phyloP scores from a whole-genome alignment of 495 filamentous ascomycete genomes.

The Neurospora sp. region DNA sequence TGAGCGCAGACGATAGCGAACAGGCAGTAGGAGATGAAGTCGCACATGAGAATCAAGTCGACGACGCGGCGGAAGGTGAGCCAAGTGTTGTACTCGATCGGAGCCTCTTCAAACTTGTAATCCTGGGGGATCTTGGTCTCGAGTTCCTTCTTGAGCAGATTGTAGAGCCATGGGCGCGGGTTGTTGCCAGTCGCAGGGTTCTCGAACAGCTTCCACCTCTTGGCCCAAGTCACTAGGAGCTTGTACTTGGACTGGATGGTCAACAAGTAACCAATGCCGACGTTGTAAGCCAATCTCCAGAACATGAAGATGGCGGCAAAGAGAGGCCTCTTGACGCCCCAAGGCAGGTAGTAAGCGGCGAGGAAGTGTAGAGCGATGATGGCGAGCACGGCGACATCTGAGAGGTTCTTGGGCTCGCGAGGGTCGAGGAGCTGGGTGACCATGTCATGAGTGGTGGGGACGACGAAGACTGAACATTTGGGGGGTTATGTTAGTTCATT shows the following conservation, averaged over 20 bases:
- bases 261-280: conserved; percentile 83
- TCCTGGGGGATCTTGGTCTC: conserved; percentile 90
- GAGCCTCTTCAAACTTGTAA: conserved; percentile 87
- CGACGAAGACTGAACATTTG: conserved; percentile 66
- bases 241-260: conserved; percentile 83
- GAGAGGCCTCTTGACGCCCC: conserved; percentile 53
- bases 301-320: conserved; percentile 79
- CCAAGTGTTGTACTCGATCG: conserved; percentile 98
- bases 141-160: conserved; percentile 73
- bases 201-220: conserved; percentile 75
- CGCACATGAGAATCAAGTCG: conserved; percentile 95
- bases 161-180: conserved; percentile 69
- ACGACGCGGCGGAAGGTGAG: conserved; percentile 89
- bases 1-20: conserved; percentile 86
- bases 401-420: conserved; percentile 88
- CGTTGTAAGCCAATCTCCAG: conserved; percentile 88
- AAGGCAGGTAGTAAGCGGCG: conserved; percentile 61
- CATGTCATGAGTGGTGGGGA: conserved; percentile 97
- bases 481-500: neutral
- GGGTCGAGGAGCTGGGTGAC: conserved; percentile 93
- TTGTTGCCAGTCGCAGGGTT: conserved; percentile 70
- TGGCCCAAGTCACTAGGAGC: conserved; percentile 79
- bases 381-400: conserved; percentile 73
- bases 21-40: conserved; percentile 91
- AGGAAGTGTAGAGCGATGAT: conserved; percentile 66